phyloP scores from a whole-genome alignment of 148 eudicot genomes.

The Simmondsia chinensis region DNA sequence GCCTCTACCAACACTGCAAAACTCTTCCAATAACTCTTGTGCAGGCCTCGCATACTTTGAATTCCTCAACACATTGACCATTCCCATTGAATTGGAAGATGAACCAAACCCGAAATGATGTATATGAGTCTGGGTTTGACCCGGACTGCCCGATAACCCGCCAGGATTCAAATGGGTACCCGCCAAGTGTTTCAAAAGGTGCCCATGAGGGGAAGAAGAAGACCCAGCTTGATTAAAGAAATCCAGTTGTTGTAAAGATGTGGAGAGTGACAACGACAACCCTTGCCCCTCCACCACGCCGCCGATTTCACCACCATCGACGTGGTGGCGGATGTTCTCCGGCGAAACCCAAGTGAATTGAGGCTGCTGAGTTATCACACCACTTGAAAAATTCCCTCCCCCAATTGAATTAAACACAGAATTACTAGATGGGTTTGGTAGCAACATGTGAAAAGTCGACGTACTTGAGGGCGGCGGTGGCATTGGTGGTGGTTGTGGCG shows the following conservation, averaged over 20 bases:
- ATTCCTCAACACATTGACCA: conserved; percentile 55
- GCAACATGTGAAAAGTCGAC: conserved; percentile 36
- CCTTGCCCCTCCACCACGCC: conserved; percentile 47
- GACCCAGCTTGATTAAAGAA: conserved; percentile 39
- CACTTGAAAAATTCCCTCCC: too few species aligned
- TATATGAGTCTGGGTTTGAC: conserved; percentile 13
- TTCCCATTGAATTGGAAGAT: conserved; percentile 27
- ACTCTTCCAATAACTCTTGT: conserved; percentile 76
- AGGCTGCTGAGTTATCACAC: too few species aligned
- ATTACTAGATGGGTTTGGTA: conserved; percentile 27
- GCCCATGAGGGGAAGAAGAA: conserved; percentile 11
- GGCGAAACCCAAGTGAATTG: conserved; percentile 23
- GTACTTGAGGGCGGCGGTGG: conserved; percentile 10
- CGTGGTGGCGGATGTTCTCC: conserved; percentile 16
- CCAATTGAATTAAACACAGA: background rate
- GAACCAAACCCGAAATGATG: conserved; percentile 53
- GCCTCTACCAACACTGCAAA: conserved; percentile 83
- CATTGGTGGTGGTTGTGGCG: conserved; percentile 13
- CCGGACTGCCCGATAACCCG: conserved; percentile 26
- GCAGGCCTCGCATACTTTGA: conserved; percentile 76
- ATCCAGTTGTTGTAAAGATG: conserved; percentile 48
- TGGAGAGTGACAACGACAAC: conserved; percentile 63
- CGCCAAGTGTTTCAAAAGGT: conserved; percentile 31
- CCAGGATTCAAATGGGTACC: conserved; percentile 10
- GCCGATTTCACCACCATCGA: conserved; percentile 9